A percentile compares a stretch with the other conserved stretches of the same genome.
phyloP scores from a whole-genome alignment of 169 alveolate species.

The Plasmodium coatneyi region DNA sequence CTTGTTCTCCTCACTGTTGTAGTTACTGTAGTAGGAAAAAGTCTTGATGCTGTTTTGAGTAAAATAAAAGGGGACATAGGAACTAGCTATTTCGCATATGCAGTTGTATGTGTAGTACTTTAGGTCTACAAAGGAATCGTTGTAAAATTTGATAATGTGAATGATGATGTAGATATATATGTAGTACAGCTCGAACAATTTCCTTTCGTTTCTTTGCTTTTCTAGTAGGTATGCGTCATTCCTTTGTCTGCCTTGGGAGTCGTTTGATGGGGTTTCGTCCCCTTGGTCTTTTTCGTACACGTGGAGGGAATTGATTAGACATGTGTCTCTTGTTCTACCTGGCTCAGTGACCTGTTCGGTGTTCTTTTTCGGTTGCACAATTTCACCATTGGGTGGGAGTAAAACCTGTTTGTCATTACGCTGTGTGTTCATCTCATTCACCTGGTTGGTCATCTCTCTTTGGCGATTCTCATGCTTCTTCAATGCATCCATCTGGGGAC shows the following conservation, averaged over 20 bases:
- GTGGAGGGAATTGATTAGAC: background rate
- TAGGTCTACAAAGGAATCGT: slow-evolving; percentile 59
- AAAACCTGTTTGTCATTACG: background rate
- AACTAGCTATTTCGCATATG: slow-evolving; percentile 74
- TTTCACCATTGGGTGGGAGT: background rate
- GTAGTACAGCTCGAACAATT: slow-evolving; percentile 66
- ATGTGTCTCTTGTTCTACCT: background rate
- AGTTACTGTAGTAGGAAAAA: slow-evolving; percentile 70
- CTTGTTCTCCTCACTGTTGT: slow-evolving; percentile 31
- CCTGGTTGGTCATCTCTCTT: background rate
- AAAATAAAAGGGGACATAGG: slow-evolving; percentile 75
- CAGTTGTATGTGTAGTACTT: slow-evolving; percentile 69
- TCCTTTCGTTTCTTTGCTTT: slow-evolving; percentile 64
- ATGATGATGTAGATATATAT: slow-evolving; percentile 63
- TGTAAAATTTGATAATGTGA: slow-evolving; percentile 68
- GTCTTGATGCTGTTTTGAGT: slow-evolving; percentile 60
- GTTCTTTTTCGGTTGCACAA: background rate
- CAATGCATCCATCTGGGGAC: background rate
- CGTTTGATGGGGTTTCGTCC: background rate
- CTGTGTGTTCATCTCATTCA: background rate
- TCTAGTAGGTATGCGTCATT: slow-evolving; percentile 9
- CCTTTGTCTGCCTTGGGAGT: background rate
- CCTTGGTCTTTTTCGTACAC: background rate
- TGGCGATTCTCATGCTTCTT: background rate
- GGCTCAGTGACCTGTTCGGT: background rate